phyloP scores from a whole-genome alignment of 805 yeast genomes.

The Starmerella kuoi region DNA sequence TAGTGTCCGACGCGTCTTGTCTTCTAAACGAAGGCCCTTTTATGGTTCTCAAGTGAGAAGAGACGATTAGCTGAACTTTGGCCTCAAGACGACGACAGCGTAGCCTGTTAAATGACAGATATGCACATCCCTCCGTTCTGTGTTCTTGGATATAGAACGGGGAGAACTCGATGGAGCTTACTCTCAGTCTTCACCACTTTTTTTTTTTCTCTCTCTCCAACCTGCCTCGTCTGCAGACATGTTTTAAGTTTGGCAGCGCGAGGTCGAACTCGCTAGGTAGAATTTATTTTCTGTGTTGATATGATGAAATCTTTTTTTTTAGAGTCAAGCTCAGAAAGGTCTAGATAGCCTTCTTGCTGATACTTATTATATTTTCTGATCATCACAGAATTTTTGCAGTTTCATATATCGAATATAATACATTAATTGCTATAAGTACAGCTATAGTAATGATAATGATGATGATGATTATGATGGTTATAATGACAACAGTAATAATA shows the following conservation, averaged over 20 bases:
- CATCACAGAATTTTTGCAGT: too few relatives aligned
- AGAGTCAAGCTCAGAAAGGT: slow-evolving; percentile 29
- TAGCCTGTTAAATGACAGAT: slow-evolving; percentile 23
- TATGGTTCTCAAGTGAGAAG: slow-evolving; percentile 12
- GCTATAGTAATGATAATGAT: too few relatives aligned
- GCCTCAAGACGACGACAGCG: slow-evolving; percentile 21
- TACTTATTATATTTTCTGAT: slow-evolving; percentile 18
- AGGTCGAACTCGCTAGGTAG: slow-evolving; percentile 25
- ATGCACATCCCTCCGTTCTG: slow-evolving; percentile 20
- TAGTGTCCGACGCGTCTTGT: slow-evolving; percentile 4
- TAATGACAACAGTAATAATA: too few relatives aligned
- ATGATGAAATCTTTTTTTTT: slow-evolving; percentile 24
- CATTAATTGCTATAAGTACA: too few relatives aligned
- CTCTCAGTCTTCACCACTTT: slow-evolving; percentile 20
- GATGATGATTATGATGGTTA: too few relatives aligned
- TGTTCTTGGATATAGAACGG: slow-evolving; percentile 1
- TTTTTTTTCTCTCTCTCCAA: slow-evolving; percentile 4
- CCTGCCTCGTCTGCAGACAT: slow-evolving; percentile 5
- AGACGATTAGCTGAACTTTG: slow-evolving; percentile 9
- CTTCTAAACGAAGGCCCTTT: slow-evolving; percentile 1
- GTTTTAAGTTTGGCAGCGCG: slow-evolving; percentile 14
- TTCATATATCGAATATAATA: too few relatives aligned
- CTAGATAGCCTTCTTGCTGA: slow-evolving; percentile 16
- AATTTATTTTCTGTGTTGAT: slow-evolving; percentile 6
- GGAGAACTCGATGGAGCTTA: slow-evolving; percentile 29